phyloP scores from a whole-genome alignment of 2,329 filamentous ascomycete genomes.

The Xylaria polymorpha region DNA sequence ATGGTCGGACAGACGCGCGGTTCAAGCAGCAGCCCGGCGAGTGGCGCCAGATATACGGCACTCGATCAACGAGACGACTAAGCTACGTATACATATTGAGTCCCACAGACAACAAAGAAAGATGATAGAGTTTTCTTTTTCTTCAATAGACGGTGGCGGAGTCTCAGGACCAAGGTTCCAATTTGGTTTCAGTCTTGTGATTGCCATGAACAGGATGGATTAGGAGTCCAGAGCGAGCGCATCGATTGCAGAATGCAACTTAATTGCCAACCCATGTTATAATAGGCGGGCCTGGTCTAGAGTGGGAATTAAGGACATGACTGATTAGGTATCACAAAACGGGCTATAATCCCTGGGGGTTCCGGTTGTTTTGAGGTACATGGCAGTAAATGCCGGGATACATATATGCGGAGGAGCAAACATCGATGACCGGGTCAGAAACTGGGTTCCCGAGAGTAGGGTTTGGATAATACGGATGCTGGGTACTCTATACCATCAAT shows the following conservation, averaged over 20 bases:
- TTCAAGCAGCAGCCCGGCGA: conserved; percentile 49
- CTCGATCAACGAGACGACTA: conserved; percentile 57
- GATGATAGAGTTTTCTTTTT: conserved; percentile 37
- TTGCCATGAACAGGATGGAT: conserved; percentile 14
- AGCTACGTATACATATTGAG: conserved; percentile 39
- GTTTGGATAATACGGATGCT: conserved; percentile 23
- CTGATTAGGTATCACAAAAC: background rate
- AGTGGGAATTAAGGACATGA: conserved; percentile 16
- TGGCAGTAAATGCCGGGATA: background rate
- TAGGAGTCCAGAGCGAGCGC: conserved; percentile 23
- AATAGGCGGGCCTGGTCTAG: conserved; percentile 14
- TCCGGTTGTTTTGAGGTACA: conserved; percentile 12
- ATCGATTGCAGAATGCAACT: conserved; percentile 18
- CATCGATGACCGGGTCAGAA: background rate
- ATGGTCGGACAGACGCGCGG: conserved; percentile 55
- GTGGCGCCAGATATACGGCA: conserved; percentile 54
- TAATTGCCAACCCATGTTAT: conserved; percentile 22
- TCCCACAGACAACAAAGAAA: conserved; percentile 35
- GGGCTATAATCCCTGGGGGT: conserved; percentile 4
- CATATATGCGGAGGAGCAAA: background rate
- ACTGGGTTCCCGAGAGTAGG: conserved; percentile 5
- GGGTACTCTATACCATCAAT: background rate
- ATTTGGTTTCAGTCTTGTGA: conserved; percentile 34
- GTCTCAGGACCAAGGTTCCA: conserved; percentile 37
- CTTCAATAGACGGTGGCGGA: conserved; percentile 44